These are phyloP conservation scores for Cyclocybe aegerita DNA, from an alignment of 768 basidiomycete genomes.

Conservation along the genomic window DNA sequence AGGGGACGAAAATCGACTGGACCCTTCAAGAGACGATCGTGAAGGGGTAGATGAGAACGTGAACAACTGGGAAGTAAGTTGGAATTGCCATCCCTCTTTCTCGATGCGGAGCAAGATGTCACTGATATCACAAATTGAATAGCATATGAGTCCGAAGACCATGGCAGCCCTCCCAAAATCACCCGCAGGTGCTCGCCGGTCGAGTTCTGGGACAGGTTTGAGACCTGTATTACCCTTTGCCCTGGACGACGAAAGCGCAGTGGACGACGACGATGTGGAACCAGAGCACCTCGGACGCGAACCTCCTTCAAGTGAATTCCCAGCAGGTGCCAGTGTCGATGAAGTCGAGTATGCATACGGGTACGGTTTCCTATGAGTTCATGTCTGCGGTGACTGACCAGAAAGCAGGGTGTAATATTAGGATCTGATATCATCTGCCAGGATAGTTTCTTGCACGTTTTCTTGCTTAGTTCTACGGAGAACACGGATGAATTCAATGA, in stretches of 20 bases:
- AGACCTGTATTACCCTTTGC: slow-evolving; percentile 77
- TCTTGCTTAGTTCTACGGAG: not conserved
- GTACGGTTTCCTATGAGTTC: slow-evolving; percentile 38
- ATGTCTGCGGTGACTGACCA: not conserved
- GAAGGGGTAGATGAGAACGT: slow-evolving; percentile 76
- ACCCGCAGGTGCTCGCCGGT: slow-evolving; percentile 77
- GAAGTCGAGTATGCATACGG: slow-evolving; percentile 90
- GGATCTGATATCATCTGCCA: too few species aligned
- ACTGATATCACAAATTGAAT: not conserved
- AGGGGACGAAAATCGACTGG: slow-evolving; percentile 73
- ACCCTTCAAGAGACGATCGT: slow-evolving; percentile 58
- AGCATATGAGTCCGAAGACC: slow-evolving; percentile 97
- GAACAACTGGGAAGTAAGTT: slow-evolving; percentile 93
- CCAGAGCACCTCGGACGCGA: slow-evolving; percentile 61
- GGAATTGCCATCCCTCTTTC: slow-evolving; percentile 5
- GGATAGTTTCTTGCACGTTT: not conserved
- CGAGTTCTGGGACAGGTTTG: slow-evolving; percentile 81
- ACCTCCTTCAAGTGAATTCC: slow-evolving; percentile 68
- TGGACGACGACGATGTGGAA: slow-evolving; percentile 76
- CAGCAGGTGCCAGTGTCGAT: slow-evolving; percentile 80
- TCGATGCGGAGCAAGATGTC: not conserved
- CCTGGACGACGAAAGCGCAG: slow-evolving; percentile 72
- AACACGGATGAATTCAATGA: too few species aligned
- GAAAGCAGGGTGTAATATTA: slow-evolving; percentile 3
- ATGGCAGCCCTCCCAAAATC: slow-evolving; percentile 93